Base-by-base conservation (phyloP, 2,329 filamentous ascomycete species). In the Ascochyta lentis region DNA sequence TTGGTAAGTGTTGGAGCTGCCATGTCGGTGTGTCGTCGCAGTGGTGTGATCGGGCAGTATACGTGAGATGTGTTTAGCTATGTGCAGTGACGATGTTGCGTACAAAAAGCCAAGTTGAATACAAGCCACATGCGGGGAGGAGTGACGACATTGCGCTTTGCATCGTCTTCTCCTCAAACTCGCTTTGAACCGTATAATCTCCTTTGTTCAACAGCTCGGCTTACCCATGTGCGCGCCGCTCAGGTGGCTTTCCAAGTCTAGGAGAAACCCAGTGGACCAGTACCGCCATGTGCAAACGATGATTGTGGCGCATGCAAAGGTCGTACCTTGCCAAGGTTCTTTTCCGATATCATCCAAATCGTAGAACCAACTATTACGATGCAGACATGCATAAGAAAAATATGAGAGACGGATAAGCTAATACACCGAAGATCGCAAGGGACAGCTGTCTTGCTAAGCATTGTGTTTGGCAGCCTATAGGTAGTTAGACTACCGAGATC, bases 1-100 rank as follows among this genome's bases (percentile, higher is more conserved):
- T 64, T 63, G 6, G 63, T 67, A 29, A 63, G 61, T 6, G 46
- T 60, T 12, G 58, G 59, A 12, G 52, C 66, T 19, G 59, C 51
- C 43, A 56, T 60, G 29, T 38, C 33, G 35, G 22, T 9, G 39
- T 31, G 12, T 7, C 5, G 22, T 41, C 4, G 23, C 6, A 41
- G 19, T 16, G 5, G 38, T 5, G 12, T 10, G 38, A 26, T 26
- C 7, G 13, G n/a, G 22, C 16, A 15, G 19, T 38, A 38, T 6
- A 12, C 16, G 7, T 38, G n/a, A 7, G 15, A 15, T 24, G 23
- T 23, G 22, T 40, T 9, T 15, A 19, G 19, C 4, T 22, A 6
- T 6, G 34, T 23, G 9, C 15, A 3, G 34, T 26, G 42, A 6
- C 46, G 12, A 27, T 4, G 3, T 37, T 29, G 26, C 2, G 34